Percentiles rank a stretch among this genome's conserved stretches.
Evolutionary conservation across 164 flowering plant genomes (phyloP).

Genomic region (Umbellularia californica): DNA sequence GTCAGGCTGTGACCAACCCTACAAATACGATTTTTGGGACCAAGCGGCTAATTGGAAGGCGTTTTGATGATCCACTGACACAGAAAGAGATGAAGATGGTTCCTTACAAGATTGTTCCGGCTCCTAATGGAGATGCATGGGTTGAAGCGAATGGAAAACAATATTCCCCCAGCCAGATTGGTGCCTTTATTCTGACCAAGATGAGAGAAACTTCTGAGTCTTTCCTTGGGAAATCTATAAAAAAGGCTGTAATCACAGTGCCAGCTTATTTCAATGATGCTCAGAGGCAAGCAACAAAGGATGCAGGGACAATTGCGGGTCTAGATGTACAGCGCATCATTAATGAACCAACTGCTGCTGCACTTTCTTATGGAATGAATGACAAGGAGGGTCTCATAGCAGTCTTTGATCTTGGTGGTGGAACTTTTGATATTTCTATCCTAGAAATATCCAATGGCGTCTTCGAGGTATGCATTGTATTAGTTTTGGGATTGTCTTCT

Average conservation of each 20-base stretch:
- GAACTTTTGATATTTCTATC: conserved; percentile 69
- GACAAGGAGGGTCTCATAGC: conserved; percentile 65
- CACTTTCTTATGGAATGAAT: conserved; percentile 58
- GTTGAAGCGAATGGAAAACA: conserved; percentile 58
- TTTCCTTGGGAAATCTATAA: conserved; percentile 47
- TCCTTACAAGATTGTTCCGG: conserved; percentile 38
- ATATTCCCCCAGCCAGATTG: conserved; percentile 64
- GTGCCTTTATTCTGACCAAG: conserved; percentile 59
- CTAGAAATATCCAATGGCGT: conserved; percentile 65
- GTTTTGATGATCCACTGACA: conserved; percentile 14
- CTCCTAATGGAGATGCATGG: conserved; percentile 74
- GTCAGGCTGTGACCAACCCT: conserved; percentile 16
- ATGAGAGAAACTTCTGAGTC: conserved; percentile 74
- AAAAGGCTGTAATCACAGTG: conserved; percentile 61
- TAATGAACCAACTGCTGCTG: conserved; percentile 73
- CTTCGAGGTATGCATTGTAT: conserved; percentile 43
- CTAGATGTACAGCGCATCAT: conserved; percentile 59
- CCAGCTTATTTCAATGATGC: conserved; percentile 75
- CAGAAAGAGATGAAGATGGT: conserved; percentile 21
- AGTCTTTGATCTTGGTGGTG: conserved; percentile 72
- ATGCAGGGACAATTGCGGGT: conserved; percentile 71
- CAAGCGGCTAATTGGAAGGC: conserved; percentile 15
- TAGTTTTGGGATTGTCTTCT: background rate
- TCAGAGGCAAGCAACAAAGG: conserved; percentile 67
- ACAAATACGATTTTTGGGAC: conserved; percentile 16